A percentile compares a stretch with the other conserved stretches of the same genome.
phyloP scores from a whole-genome alignment of 257 asterid genomes.

The Nicotiana sylvestris region DNA sequence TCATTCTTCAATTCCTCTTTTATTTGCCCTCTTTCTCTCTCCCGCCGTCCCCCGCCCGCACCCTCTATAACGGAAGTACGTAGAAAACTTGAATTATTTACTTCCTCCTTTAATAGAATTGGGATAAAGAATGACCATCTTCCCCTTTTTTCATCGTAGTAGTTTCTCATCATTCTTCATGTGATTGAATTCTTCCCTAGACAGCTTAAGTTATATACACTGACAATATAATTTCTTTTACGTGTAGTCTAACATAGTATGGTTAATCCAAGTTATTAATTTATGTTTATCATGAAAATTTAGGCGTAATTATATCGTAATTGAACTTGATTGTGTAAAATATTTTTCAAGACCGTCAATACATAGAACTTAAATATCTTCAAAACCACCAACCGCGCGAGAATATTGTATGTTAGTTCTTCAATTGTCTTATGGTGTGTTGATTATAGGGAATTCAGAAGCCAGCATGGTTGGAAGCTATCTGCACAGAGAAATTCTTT shows the following conservation, averaged over 20 bases:
- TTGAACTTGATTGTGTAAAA: not conserved
- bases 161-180: not conserved
- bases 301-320: not conserved
- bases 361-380: not conserved
- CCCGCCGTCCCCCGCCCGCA: too few relatives aligned
- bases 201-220: too few relatives aligned
- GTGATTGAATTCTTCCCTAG: not conserved
- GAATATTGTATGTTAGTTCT: not conserved
- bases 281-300: not conserved
- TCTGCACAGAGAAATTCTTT: conserved; percentile 63
- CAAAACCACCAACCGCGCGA: not conserved
- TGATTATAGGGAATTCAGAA: conserved; percentile 43
- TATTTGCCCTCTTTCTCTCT: not conserved
- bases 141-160: too few relatives aligned
- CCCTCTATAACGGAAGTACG: too few relatives aligned
- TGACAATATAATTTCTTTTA: too few relatives aligned
- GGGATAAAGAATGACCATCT: too few relatives aligned
- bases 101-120: too few relatives aligned
- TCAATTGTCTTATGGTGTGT: not conserved
- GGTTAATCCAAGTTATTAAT: not conserved
- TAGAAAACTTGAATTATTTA: too few relatives aligned
- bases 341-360: not conserved
- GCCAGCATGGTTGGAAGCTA: conserved; percentile 89
- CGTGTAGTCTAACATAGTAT: too few relatives aligned
- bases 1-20: not conserved